These are phyloP conservation scores for Xylariales sp. DNA, from an alignment of 2,329 filamentous ascomycete species.

Conservation along the genomic window DNA sequence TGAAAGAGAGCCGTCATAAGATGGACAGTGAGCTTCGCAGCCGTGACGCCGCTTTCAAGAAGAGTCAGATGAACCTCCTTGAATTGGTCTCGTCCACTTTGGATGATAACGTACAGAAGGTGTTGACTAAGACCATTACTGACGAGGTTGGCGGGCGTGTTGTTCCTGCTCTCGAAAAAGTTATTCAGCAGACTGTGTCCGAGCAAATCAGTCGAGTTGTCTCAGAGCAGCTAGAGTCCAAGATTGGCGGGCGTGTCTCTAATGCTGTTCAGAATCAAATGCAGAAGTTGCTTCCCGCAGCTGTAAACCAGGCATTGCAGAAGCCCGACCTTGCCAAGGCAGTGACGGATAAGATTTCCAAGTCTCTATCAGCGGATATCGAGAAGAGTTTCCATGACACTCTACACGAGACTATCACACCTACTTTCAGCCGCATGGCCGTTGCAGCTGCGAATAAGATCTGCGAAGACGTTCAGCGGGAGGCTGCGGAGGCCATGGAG, in stretches of 20 bases:
- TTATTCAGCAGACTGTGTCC: conserved; percentile 64
- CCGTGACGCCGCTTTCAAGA: conserved; percentile 47
- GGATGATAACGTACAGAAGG: conserved; percentile 63
- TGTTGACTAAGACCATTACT: conserved; percentile 71
- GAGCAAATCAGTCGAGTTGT: conserved; percentile 66
- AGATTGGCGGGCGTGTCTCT: conserved; percentile 63
- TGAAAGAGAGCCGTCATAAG: conserved; percentile 58
- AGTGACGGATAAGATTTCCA: conserved; percentile 68
- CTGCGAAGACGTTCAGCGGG: conserved; percentile 63
- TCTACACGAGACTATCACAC: conserved; percentile 59
- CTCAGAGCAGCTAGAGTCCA: conserved; percentile 65
- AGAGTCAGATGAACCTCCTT: conserved; percentile 50
- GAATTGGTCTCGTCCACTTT: conserved; percentile 57
- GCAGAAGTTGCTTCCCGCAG: conserved; percentile 62
- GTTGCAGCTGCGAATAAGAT: conserved; percentile 64
- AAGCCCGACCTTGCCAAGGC: conserved; percentile 68
- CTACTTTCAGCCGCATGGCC: conserved; percentile 61
- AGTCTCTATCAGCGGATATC: conserved; percentile 61
- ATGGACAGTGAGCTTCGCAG: conserved; percentile 59
- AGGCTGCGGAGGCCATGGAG: conserved; percentile 47
- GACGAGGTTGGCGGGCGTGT: conserved; percentile 72
- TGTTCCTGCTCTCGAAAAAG: conserved; percentile 67
- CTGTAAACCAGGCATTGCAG: conserved; percentile 64
- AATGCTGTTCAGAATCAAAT: conserved; percentile 68
- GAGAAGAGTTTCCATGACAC: conserved; percentile 62